Evolutionary conservation across 2,329 filamentous ascomycete species (phyloP), one percentile per base, ranked within the genome.

Genomic region (Neonectria sp.): DNA sequence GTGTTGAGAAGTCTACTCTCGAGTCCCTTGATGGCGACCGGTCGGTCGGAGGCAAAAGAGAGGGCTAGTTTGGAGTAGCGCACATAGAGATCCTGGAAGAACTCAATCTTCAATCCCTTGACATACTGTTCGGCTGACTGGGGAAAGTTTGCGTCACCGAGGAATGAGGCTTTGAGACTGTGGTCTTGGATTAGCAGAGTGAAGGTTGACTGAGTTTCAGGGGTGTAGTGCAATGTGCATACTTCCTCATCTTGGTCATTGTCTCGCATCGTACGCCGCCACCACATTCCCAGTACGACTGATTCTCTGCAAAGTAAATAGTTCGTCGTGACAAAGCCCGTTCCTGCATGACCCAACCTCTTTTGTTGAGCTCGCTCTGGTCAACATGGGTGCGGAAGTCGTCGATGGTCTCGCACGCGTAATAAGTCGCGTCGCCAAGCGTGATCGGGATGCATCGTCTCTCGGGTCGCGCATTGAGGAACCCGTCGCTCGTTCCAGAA

Each of bases 261-360:
- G 77, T 81, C 51, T 82, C 80, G 37, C 78, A 82, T 2, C 76
- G 69, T 1, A 82, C 74, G 1, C 80, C 76, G 0, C 71, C 55
- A 6, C 81, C 78, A 43, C 82, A 84, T 49, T 82, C 81, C 74
- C 76, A 84, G 25, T 83, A 81, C 1, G 78, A 77, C 63, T 83
- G 79, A 0, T 65, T 65, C 1, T 74, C 46, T 0, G 80, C 78
- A 63, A 82, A 84, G 52, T 78, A 80, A 13, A 84, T 78, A 0
- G 78, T 79, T 11, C 82, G 73, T 9, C 77, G 75, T 0, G 81
- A 76, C 2, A 84, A 67, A 0, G 75, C 77, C n/a, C 77, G 71
- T 62, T 83, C 82, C 63, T 84, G 82, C 5, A 82, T 49, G 1
- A 82, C 81, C 82, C 82, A 84, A 1, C 78, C 82, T 3, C 82